These are phyloP conservation scores for Carex kokanica DNA, from an alignment of 176 grass and related monocot species.

Conservation along the genomic window DNA sequence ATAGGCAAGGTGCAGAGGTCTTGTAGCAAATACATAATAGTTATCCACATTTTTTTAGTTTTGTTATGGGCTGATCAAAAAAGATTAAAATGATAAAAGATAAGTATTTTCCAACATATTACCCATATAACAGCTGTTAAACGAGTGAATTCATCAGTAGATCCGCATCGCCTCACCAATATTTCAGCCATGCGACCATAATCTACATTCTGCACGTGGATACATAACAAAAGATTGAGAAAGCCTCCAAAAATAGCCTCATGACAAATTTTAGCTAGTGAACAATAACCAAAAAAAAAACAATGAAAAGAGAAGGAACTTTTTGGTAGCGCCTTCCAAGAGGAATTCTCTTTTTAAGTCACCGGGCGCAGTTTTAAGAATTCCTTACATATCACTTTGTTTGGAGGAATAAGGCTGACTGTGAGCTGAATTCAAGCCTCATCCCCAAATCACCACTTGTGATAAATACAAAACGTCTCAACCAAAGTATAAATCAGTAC, in stretches of 20 bases:
- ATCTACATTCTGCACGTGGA: conserved; percentile 84
- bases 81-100: conserved; percentile 13
- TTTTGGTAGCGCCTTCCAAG: neutral
- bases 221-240: conserved; percentile 17
- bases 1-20: neutral
- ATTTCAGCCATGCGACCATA: conserved; percentile 99
- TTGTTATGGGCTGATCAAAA: neutral
- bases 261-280: neutral
- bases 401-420: conserved; percentile 16
- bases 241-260: neutral
- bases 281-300: conserved; percentile 14
- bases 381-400: neutral
- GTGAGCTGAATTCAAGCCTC: conserved; percentile 9
- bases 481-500: neutral
- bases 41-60: conserved; percentile 32
- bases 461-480: neutral
- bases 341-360: neutral
- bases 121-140: conserved; percentile 99
- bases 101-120: conserved; percentile 28
- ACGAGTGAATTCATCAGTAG: conserved; percentile 89
- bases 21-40: conserved; percentile 30
- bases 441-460: conserved; percentile 8
- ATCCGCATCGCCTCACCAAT: conserved; percentile 84
- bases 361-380: neutral
- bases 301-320: neutral